Conservation (phyloP, 805 yeast genomes). For the Tetrapisispora arboricola region DNA sequence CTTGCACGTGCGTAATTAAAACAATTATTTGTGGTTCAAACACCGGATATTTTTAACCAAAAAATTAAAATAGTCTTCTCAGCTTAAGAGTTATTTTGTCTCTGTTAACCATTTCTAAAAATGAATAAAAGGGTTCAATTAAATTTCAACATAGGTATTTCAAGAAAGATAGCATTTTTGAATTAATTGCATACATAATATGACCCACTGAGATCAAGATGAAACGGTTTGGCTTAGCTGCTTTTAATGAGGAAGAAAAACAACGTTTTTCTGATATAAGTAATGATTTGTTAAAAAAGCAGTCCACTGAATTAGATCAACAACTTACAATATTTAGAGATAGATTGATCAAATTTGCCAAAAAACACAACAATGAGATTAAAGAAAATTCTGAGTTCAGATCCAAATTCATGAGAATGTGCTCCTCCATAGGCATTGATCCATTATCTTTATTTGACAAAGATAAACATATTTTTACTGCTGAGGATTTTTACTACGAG, state of each 20-base stretch:
- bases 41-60: too few species aligned
- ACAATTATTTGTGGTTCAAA: too few species aligned
- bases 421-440: constrained; percentile 75
- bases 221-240: constrained; percentile 39
- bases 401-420: constrained; percentile 62
- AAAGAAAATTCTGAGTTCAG: constrained; percentile 54
- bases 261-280: constrained; percentile 11
- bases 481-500: constrained; percentile 50
- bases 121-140: too few species aligned
- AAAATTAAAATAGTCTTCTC: too few species aligned
- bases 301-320: constrained; percentile 50
- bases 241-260: constrained; percentile 28
- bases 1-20: too few species aligned
- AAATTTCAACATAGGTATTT: too few species aligned
- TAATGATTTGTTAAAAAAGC: constrained; percentile 32
- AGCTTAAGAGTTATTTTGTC: too few species aligned
- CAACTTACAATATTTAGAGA: constrained; percentile 72
- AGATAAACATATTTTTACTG: constrained; percentile 23
- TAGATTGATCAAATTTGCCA: constrained; percentile 65
- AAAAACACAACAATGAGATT: constrained; percentile 60
- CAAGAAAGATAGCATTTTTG: too few species aligned
- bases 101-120: too few species aligned
- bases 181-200: too few species aligned
- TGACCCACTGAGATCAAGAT: constrained; percentile 10
- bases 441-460: constrained; percentile 42